Evolutionary conservation across 345 rosid genomes (phyloP).

Genomic region (Rhodomyrtus tomentosa): DNA sequence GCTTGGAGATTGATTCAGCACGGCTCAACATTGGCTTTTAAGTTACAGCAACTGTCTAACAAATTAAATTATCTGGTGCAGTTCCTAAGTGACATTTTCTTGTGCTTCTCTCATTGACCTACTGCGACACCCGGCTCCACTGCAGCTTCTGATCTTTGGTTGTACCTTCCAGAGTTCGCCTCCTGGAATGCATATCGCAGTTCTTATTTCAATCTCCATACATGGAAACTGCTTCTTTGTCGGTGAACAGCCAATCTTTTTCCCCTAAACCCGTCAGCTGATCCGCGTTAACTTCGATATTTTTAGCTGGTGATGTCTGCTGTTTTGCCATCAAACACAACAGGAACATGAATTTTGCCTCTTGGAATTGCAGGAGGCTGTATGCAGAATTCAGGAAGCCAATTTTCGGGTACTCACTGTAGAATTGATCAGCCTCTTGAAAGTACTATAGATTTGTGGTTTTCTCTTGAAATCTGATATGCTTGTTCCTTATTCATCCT

Average conservation of each 20-base stretch:
- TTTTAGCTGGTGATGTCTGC: not conserved
- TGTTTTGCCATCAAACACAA: rapidly evolving
- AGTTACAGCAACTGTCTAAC: not conserved
- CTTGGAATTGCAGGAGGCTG: not conserved
- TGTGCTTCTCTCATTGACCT: not conserved
- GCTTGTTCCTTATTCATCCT: not conserved
- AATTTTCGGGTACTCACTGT: not conserved
- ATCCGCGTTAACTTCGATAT: not conserved
- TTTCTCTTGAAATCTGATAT: not conserved
- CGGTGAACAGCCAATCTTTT: not conserved
- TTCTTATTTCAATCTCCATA: not conserved
- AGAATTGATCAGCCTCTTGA: not conserved
- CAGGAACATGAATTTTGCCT: not conserved
- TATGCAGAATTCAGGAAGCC: not conserved
- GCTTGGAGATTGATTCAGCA: not conserved
- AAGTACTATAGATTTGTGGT: not conserved
- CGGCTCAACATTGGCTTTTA: rapidly evolving
- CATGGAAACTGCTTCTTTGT: rapidly evolving
- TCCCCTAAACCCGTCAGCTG: not conserved
- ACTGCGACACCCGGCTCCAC: not conserved
- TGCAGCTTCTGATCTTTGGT: not conserved
- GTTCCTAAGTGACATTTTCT: not conserved
- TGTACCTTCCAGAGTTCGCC: not conserved
- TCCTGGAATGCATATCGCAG: not conserved
- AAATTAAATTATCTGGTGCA: not conserved